phyloP scores from a whole-genome alignment of 2,329 filamentous ascomycete genomes.

The Cytospora schulzeri region DNA sequence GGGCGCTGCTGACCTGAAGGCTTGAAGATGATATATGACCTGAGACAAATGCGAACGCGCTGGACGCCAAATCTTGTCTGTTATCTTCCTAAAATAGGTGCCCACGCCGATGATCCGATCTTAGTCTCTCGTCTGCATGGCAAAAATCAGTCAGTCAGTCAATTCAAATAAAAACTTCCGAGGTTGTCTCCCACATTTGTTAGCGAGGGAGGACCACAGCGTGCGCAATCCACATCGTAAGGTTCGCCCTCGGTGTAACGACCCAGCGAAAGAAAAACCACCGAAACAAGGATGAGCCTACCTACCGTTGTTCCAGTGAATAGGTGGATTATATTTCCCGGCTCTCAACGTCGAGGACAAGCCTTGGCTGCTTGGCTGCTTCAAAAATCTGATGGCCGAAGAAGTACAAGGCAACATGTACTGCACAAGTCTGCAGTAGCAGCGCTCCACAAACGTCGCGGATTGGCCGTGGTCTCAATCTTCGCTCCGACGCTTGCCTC shows the following conservation, averaged over 20 bases:
- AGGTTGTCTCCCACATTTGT: not conserved
- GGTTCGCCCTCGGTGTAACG: not conserved
- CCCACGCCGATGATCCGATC: conserved; percentile 15
- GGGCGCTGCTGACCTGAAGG: conserved; percentile 21
- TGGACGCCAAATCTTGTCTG: not conserved
- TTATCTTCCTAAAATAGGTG: not conserved
- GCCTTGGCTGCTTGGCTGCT: not conserved
- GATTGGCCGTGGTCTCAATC: conserved; percentile 17
- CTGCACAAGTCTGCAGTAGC: conserved; percentile 15
- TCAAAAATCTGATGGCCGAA: conserved; percentile 7
- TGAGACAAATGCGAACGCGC: not conserved
- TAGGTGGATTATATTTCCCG: conserved; percentile 9
- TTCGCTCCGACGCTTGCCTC: conserved; percentile 13
- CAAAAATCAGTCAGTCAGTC: conserved; percentile 7
- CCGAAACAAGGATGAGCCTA: not conserved
- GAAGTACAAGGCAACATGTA: conserved; percentile 15
- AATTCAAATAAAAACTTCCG: conserved; percentile 6
- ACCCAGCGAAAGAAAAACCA: not conserved
- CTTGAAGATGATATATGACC: conserved; percentile 21
- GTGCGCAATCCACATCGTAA: not conserved
- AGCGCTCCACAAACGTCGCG: conserved; percentile 12
- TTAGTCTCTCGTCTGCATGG: conserved; percentile 11
- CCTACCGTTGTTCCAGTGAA: not conserved
- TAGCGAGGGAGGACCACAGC: too few relatives aligned
- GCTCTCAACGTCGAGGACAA: conserved; percentile 15